Evolutionary conservation across 345 rosid genomes (phyloP).

Genomic region (Barbarea vulgaris): DNA sequence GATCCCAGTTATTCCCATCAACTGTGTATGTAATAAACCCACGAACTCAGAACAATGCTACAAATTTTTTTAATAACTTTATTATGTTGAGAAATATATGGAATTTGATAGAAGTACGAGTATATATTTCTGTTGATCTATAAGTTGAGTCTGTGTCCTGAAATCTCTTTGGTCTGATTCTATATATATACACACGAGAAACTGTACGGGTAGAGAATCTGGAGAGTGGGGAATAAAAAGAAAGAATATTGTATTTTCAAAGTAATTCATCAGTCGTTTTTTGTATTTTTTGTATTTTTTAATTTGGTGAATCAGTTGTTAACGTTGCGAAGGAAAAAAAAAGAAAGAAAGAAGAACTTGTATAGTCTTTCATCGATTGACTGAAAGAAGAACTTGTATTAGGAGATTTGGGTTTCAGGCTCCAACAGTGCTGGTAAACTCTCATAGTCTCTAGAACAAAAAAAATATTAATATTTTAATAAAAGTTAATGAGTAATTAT

Average conservation of each 20-base stretch:
- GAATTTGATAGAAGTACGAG: background rate
- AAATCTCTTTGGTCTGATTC: slow-evolving; percentile 8
- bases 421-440: no score
- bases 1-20: slow-evolving; percentile 41
- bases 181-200: slow-evolving; percentile 34
- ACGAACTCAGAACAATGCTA: background rate
- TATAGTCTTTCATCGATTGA: background rate
- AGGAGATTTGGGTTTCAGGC: slow-evolving; percentile 12
- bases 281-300: no score
- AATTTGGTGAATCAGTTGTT: background rate
- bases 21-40: background rate
- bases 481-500: no score
- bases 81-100: background rate
- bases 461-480: no score
- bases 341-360: no score
- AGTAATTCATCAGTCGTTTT: background rate
- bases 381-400: background rate
- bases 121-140: background rate
- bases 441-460: no score
- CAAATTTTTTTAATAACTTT: background rate
- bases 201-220: slow-evolving; percentile 34
- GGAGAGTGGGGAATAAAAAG: background rate
- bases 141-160: slow-evolving; percentile 30
- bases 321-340: background rate
- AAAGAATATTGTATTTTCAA: background rate